These are phyloP conservation scores for Graphium sp. DNA, from an alignment of 2,329 filamentous ascomycete genomes.

Conservation along the genomic window DNA sequence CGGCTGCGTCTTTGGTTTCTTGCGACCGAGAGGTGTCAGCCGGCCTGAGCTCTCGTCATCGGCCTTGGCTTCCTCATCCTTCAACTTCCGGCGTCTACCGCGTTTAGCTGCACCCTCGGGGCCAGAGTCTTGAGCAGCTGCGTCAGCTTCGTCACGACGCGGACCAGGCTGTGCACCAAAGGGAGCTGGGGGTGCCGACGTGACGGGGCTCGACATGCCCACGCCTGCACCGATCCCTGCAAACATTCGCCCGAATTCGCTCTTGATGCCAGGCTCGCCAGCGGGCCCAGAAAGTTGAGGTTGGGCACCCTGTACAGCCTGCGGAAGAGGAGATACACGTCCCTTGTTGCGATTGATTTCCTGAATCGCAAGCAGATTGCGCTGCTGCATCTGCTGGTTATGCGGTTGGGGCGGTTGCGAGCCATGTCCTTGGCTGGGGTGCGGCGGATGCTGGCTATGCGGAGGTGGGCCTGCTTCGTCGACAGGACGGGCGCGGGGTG, in stretches of 20 bases:
- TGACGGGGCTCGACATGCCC: constrained; percentile 32
- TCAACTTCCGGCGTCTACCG: constrained; percentile 43
- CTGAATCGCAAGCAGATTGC: constrained; percentile 62
- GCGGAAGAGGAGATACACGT: constrained; percentile 72
- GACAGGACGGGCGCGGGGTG: constrained; percentile 1
- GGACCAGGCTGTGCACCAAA: constrained; percentile 26
- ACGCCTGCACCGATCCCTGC: constrained; percentile 62
- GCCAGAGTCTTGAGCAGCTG: constrained; percentile 23
- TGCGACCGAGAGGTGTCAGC: constrained; percentile 42
- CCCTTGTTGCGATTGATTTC: constrained; percentile 61
- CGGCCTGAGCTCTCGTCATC: constrained; percentile 35
- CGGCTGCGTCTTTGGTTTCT: constrained; percentile 49
- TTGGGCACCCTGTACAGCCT: constrained; percentile 86
- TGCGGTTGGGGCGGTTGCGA: too few relatives aligned
- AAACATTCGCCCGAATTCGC: constrained; percentile 88
- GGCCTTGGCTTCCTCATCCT: constrained; percentile 47
- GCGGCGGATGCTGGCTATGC: too few relatives aligned
- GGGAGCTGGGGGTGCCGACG: constrained; percentile 20
- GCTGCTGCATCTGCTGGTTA: constrained; percentile 29
- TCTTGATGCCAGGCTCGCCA: constrained; percentile 81
- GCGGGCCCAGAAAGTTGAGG: constrained; percentile 61
- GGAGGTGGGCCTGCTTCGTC: too few relatives aligned
- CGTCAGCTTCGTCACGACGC: constrained; percentile 35
- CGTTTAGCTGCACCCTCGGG: constrained; percentile 21
- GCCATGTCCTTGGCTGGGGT: too few relatives aligned